Conservation (phyloP, 2,329 filamentous ascomycete species). For the Cyphellophora attinorum region DNA sequence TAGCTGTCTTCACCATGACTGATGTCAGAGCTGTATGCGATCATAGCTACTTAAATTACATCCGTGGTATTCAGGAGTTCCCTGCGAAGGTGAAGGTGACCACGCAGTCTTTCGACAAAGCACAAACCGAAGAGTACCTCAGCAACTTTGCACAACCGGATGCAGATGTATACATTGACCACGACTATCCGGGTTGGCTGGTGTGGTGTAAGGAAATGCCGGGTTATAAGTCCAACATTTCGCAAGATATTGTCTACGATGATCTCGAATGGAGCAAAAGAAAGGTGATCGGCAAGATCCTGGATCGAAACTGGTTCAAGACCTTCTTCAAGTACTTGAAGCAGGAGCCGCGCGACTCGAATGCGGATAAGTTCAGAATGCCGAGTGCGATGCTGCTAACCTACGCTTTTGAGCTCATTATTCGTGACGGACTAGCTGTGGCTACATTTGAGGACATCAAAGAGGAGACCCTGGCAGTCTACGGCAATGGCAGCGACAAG, state of each 20-base stretch:
- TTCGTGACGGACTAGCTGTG: conserved; percentile 60
- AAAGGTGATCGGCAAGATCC: conserved; percentile 65
- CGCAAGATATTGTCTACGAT: conserved; percentile 63
- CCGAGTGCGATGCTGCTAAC: conserved; percentile 77
- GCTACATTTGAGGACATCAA: conserved; percentile 83
- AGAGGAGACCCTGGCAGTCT: conserved; percentile 65
- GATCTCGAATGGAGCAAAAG: conserved; percentile 65
- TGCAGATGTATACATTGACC: conserved; percentile 82
- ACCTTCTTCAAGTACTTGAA: conserved; percentile 89
- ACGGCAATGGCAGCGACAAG: conserved; percentile 89
- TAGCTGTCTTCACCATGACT: conserved; percentile 70
- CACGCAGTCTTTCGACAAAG: conserved; percentile 63
- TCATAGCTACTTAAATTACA: conserved; percentile 79
- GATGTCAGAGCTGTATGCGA: conserved; percentile 77
- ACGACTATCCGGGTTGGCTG: conserved; percentile 89
- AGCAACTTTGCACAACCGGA: conserved; percentile 66
- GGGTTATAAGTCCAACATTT: conserved; percentile 64
- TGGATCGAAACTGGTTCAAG: conserved; percentile 77
- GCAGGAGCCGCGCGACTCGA: conserved; percentile 80
- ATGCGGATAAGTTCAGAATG: conserved; percentile 80
- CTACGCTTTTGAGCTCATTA: conserved; percentile 82
- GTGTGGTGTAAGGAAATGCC: conserved; percentile 87
- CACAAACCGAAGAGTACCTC: conserved; percentile 72
- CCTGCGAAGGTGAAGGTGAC: conserved; percentile 65
- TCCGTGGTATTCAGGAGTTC: conserved; percentile 69